Evolutionary conservation across 352 stramenopile genomes (phyloP), one percentile per base, ranked within the genome.

Genomic region (Phytopythium montanum): DNA sequence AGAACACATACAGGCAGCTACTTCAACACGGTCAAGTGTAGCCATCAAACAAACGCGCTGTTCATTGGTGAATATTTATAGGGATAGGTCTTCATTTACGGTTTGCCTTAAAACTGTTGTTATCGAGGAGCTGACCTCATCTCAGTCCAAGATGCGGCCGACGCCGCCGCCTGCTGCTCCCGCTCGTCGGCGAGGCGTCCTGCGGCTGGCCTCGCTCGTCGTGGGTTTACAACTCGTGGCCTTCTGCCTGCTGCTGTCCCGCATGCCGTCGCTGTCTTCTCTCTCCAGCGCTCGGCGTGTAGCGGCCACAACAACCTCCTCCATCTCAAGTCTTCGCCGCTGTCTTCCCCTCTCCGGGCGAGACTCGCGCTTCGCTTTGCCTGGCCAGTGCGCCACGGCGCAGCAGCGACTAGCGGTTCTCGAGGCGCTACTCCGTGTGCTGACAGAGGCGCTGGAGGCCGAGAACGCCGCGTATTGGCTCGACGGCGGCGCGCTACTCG

Each of bases 401-500:
- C 52, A 66, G n/a, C 63, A 83, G 50, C 68, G 77, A 21, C 50
- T 76, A 6, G 53, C 56, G 6, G 61, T 62, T 5, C 56, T 87
- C 39, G 61, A 70, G 49, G 61, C 81, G 46, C 59, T 87, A 31
- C 59, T 85, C 6, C 73, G 72, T 31, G 65, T 64, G 14, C 60
- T 81, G 1, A 72, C 68, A 38, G 58, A 62, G 7, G 58, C 79
- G 49, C 45, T 87, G 4, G 70, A 82, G 29, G 69, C 68, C 39
- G 51, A 61, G 9, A 34, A 68, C 5, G 58, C 81, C 25, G 66
- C 61, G 0, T 88, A 82, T 36, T 88, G 73, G 79, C 69, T 87
- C 38, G 72, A 85, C 56, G 80, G 79, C 53, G 74, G 74, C 46
- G 75, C 76, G 33, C 68, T 88, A 26, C 52, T 87, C 60, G 79